These are phyloP conservation scores for Gracilaria vermiculophylla DNA, from an alignment of 23 red algal genomes.

Conservation along the genomic window DNA sequence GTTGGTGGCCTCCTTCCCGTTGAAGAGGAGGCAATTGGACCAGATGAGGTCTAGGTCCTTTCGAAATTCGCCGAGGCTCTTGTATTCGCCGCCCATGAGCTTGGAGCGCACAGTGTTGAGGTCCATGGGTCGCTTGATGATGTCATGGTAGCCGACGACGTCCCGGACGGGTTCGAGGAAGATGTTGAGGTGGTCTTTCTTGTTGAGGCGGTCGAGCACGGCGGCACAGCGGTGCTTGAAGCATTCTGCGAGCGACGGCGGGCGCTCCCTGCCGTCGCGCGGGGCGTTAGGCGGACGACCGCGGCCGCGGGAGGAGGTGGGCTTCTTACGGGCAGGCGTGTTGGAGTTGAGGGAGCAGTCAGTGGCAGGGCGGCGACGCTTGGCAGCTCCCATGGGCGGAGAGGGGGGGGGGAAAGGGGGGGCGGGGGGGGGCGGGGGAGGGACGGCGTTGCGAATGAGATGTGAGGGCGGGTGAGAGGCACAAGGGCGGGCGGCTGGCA, in stretches of 20 bases:
- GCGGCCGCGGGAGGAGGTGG: slow-evolving; percentile 36
- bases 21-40: slow-evolving; percentile 81
- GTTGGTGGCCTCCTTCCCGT: slow-evolving; percentile 71
- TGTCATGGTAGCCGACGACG: slow-evolving; percentile 61
- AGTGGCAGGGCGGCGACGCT: slow-evolving; percentile 61
- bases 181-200: slow-evolving; percentile 64
- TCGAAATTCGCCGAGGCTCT: slow-evolving; percentile 66
- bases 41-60: slow-evolving; percentile 80
- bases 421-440: neutral
- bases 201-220: slow-evolving; percentile 69
- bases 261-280: slow-evolving; percentile 56
- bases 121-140: slow-evolving; percentile 80
- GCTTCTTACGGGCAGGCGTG: slow-evolving; percentile 53
- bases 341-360: slow-evolving; percentile 53
- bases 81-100: slow-evolving; percentile 45
- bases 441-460: neutral
- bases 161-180: slow-evolving; percentile 77
- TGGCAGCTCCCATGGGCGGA: slow-evolving; percentile 51
- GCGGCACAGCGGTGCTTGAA: slow-evolving; percentile 47
- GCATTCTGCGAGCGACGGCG: slow-evolving; percentile 50
- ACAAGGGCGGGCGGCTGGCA: too few species aligned
- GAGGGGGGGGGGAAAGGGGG: neutral
- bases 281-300: slow-evolving; percentile 60
- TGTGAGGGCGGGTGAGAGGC: too few species aligned
- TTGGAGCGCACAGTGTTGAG: slow-evolving; percentile 75